Percentiles rank a stretch among this genome's conserved stretches.
Evolutionary conservation across 2,329 filamentous ascomycete species (phyloP).

Genomic region (Coniella vitis): DNA sequence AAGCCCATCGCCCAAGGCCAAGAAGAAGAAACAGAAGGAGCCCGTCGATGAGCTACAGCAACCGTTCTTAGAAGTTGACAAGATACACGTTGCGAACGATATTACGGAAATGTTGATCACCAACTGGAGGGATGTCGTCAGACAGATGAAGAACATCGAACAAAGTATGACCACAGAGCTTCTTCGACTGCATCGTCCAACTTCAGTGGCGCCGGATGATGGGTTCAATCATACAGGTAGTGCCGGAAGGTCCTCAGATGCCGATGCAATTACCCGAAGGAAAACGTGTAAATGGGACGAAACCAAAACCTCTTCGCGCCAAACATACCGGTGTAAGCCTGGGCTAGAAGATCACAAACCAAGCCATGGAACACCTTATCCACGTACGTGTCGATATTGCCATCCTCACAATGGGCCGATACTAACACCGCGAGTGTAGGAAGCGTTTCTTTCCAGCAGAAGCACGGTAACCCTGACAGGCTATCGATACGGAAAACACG

Average conservation of each 20-base stretch:
- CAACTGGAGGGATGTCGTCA: constrained; percentile 58
- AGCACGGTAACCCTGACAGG: constrained; percentile 12
- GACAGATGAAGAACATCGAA: constrained; percentile 47
- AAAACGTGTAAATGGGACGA: neutral
- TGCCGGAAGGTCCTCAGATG: constrained; percentile 5
- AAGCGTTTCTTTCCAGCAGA: constrained; percentile 14
- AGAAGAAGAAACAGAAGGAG: constrained; percentile 28
- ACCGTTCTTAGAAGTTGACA: constrained; percentile 39
- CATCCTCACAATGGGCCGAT: too few species aligned
- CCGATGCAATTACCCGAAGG: neutral
- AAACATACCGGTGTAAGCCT: neutral
- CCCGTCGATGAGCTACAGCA: constrained; percentile 16
- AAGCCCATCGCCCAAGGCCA: constrained; percentile 34
- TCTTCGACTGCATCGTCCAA: constrained; percentile 19
- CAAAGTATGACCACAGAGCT: constrained; percentile 18
- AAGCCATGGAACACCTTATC: neutral
- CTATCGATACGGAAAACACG: constrained; percentile 16
- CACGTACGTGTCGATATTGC: neutral
- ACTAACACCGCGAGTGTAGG: constrained; percentile 1
- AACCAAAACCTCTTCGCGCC: neutral
- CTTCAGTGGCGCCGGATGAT: constrained; percentile 11
- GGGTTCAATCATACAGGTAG: constrained; percentile 8
- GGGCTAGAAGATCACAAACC: neutral
- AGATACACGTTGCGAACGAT: constrained; percentile 49
- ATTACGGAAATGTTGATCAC: constrained; percentile 60